A percentile compares a stretch with the other conserved stretches of the same genome.
These are phyloP conservation scores for Aspergillus asperescens DNA, from an alignment of 495 filamentous ascomycete genomes.

Conservation along the genomic window DNA sequence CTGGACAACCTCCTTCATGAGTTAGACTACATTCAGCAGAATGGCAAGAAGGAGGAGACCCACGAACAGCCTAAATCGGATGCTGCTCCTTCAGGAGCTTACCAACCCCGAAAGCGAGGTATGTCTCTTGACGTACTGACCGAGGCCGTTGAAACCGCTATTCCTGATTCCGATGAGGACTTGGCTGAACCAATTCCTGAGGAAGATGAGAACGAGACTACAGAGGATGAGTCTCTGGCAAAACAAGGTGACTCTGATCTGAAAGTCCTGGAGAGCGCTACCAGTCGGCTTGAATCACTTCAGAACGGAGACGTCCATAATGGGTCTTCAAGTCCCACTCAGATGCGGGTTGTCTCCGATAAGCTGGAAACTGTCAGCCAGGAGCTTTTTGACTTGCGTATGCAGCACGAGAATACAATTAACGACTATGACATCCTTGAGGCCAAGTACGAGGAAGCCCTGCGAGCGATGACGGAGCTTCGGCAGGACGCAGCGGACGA, in stretches of 20 bases:
- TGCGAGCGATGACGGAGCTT: conserved; percentile 72
- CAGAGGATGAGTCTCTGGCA: conserved; percentile 31
- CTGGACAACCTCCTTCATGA: conserved; percentile 89
- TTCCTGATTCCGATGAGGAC: conserved; percentile 52
- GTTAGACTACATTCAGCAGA: conserved; percentile 73
- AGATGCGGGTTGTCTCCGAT: conserved; percentile 81
- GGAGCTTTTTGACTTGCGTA: conserved; percentile 83
- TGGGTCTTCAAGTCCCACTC: conserved; percentile 60
- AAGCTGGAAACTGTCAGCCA: conserved; percentile 90
- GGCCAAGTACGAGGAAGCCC: conserved; percentile 84
- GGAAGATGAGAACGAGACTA: conserved; percentile 11
- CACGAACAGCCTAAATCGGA: conserved; percentile 21
- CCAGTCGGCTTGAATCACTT: conserved; percentile 25
- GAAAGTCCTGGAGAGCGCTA: conserved; percentile 29
- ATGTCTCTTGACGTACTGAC: conserved; percentile 43
- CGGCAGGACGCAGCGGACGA: conserved; percentile 80
- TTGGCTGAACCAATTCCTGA: conserved; percentile 48
- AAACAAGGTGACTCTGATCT: conserved; percentile 28
- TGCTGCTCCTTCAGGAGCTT: conserved; percentile 13
- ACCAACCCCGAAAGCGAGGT: conserved; percentile 29
- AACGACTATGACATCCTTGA: conserved; percentile 77
- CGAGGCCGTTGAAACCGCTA: conserved; percentile 47
- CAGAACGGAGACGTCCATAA: conserved; percentile 4
- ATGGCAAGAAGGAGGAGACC: conserved; percentile 43
- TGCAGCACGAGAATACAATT: conserved; percentile 82